Conservation (phyloP, 2,329 filamentous ascomycete genomes). For the Clonostachys byssicola region DNA sequence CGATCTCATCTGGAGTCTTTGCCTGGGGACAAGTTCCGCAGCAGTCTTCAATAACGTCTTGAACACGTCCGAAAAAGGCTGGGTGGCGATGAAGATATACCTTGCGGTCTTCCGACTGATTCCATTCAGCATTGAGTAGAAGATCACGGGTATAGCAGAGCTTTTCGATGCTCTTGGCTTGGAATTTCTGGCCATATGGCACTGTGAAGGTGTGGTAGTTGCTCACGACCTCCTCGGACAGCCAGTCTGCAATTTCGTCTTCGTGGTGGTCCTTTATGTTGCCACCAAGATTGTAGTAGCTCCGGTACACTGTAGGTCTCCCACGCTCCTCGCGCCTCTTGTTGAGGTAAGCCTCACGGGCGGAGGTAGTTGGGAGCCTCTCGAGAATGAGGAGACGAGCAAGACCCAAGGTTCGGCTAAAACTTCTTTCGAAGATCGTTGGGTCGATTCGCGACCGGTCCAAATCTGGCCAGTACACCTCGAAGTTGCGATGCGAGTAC, state of each 20-base stretch:
- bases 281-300: slow-evolving; percentile 41
- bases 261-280: slow-evolving; percentile 76
- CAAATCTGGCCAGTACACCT: slow-evolving; percentile 74
- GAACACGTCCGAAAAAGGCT: slow-evolving; percentile 74
- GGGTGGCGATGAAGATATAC: slow-evolving; percentile 80
- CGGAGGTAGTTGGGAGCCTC: slow-evolving; percentile 63
- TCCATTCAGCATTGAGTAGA: slow-evolving; percentile 84
- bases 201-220: slow-evolving; percentile 77
- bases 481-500: slow-evolving; percentile 80
- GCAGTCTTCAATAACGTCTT: slow-evolving; percentile 75
- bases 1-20: slow-evolving; percentile 65
- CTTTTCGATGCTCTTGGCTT: slow-evolving; percentile 73
- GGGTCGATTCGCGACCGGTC: slow-evolving; percentile 76
- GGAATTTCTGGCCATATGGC: slow-evolving; percentile 58
- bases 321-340: slow-evolving; percentile 70
- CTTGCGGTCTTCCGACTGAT: slow-evolving; percentile 68
- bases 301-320: slow-evolving; percentile 49
- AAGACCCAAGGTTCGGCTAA: slow-evolving; percentile 70
- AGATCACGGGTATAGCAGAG: slow-evolving; percentile 78
- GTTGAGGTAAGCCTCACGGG: slow-evolving; percentile 67
- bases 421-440: slow-evolving; percentile 82
- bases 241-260: slow-evolving; percentile 82
- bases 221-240: slow-evolving; percentile 70
- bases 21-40: slow-evolving; percentile 75
- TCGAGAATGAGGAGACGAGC: slow-evolving; percentile 78